Conservation (phyloP, 2,329 filamentous ascomycete species). For the Diaporthe velutina region DNA sequence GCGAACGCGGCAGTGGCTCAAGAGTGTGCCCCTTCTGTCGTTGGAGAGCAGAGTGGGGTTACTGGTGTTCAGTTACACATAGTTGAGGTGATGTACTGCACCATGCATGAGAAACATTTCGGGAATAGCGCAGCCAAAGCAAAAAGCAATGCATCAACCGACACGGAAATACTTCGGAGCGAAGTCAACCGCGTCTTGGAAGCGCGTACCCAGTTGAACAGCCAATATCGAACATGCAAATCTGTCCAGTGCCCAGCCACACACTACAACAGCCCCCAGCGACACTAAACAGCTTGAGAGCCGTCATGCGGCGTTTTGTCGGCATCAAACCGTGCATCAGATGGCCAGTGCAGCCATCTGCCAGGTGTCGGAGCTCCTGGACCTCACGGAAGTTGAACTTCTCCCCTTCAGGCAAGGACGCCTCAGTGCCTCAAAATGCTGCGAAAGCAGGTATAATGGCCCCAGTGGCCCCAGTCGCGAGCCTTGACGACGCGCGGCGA, state of each 20-base stretch:
- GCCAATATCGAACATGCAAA: not conserved
- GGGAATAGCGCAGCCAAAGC: not conserved
- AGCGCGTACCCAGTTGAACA: not conserved
- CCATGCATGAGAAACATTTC: not conserved
- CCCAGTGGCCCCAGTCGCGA: no score
- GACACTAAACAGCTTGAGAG: not conserved
- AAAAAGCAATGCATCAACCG: not conserved
- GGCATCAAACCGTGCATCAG: not conserved
- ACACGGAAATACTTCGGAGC: not conserved
- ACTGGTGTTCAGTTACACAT: not conserved
- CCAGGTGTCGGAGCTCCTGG: not conserved
- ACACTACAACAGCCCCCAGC: not conserved
- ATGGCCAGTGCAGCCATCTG: not conserved
- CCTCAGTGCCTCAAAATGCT: no score
- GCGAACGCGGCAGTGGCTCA: no score
- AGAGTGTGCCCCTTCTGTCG: no score
- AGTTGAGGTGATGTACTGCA: not conserved
- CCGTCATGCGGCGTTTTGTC: no score
- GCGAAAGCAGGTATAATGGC: no score
- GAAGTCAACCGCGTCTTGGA: not conserved
- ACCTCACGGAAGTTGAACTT: not conserved
- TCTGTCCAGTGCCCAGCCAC: not conserved
- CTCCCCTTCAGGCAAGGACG: no score
- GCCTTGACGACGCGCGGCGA: no score
- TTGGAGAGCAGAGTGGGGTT: not conserved